These are phyloP conservation scores for Mycena indigotica DNA, from an alignment of 768 basidiomycete genomes.

Conservation along the genomic window DNA sequence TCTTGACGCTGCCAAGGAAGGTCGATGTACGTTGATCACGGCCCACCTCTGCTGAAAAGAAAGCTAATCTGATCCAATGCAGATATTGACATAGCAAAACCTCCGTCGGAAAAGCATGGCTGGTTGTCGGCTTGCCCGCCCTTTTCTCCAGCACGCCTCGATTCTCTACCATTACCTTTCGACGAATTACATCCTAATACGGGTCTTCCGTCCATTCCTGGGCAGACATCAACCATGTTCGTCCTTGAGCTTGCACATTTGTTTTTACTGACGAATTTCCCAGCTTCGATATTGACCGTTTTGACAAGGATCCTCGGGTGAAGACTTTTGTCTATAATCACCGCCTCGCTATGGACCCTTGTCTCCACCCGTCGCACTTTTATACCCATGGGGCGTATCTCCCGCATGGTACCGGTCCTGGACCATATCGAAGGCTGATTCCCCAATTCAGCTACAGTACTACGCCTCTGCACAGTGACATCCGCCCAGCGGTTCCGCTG, in stretches of 20 bases:
- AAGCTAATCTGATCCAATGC: background rate
- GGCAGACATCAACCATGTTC: background rate
- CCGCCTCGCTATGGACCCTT: slow-evolving; percentile 48
- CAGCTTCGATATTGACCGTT: background rate
- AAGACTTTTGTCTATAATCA: slow-evolving; percentile 53
- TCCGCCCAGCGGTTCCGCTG: slow-evolving; percentile 47
- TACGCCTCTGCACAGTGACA: slow-evolving; percentile 54
- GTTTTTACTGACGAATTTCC: background rate
- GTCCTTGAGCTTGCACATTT: background rate
- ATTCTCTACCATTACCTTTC: slow-evolving; percentile 6
- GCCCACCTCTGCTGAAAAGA: background rate
- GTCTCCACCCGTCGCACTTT: slow-evolving; percentile 41
- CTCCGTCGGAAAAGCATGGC: slow-evolving; percentile 10
- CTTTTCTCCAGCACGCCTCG: slow-evolving; percentile 13
- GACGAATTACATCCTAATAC: slow-evolving; percentile 10
- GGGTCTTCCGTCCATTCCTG: slow-evolving; percentile 3
- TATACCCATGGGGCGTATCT: slow-evolving; percentile 54
- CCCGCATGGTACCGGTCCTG: slow-evolving; percentile 48
- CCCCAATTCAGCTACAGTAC: slow-evolving; percentile 56
- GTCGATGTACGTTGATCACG: slow-evolving; percentile 9
- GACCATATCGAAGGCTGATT: slow-evolving; percentile 40
- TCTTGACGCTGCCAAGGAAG: slow-evolving; percentile 7
- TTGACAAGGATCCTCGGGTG: background rate
- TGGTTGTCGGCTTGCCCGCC: slow-evolving; percentile 23
- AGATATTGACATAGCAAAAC: background rate